Base-by-base conservation (phyloP, 2,329 filamentous ascomycete species). In the Falciphora oryzae region DNA sequence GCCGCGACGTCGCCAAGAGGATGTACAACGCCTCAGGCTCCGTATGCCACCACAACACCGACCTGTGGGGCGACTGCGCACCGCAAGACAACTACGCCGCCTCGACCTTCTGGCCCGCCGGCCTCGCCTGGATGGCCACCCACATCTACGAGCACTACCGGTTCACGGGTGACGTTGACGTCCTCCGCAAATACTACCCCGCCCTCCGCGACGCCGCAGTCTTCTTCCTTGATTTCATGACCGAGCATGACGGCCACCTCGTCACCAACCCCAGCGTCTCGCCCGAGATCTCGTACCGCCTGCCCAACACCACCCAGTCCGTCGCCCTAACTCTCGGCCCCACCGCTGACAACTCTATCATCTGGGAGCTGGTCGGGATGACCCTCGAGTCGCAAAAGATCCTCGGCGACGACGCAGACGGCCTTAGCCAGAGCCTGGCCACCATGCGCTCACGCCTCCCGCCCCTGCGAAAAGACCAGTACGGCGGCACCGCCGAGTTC, bases 121-220 rank as follows among this genome's bases (percentile, higher is more conserved):
- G 76, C 18, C 74, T 72, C 0, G 76, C 75, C 10, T 80, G 78
- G 78, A 66, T 80, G 8, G 73, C 73, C 25, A 72, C 70, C 58
- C 77, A 80, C 66, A 69, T 75, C 25, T 75, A 77, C 66, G 75
- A 80, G 64, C 73, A 75, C 61, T 78, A 76, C 63, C 70, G 69
- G 6, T 79, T 77, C 64, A 75, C 71, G 1, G 67, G 71, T 0
- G 70, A 78, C 63, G 63, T 64, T 22, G 50, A 66, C 0, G 74
- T 77, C 62, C 70, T 77, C 14, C 59, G 61, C 35, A 64, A 64
- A 8, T 68, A 65, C 18, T 70, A 72, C 60, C 74, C 73, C 10
- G 69, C 74, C 25, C 68, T 76, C 5, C 68, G 71, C 31, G 72
- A 70, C 29, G 67, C 69, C 53, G 65, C 71, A 28, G 63, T 69